Base-by-base conservation (phyloP, 768 basidiomycete species). In the Trametes cingulata region DNA sequence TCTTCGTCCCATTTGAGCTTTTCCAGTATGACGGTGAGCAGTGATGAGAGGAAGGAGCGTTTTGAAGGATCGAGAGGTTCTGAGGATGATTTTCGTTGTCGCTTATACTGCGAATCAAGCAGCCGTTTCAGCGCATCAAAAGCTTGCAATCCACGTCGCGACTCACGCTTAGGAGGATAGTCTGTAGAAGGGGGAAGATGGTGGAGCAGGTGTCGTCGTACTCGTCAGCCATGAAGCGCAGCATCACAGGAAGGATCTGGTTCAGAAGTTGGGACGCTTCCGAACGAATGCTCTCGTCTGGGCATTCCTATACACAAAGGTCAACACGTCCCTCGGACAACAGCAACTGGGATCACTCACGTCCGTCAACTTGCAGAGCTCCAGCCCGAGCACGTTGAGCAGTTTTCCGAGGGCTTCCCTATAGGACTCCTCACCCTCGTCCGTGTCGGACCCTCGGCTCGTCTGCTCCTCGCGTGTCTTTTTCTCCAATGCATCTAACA, bases 1-100 rank as follows among this genome's bases (percentile, higher is more conserved):
- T 84, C 87, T 74, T 80, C 85, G 48, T 88, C 88, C 93, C 95
- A 99, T 69, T 91, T 93, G 83, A 98, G 82, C 75, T 98, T 97
- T 53, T 82, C 78, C 43, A 98, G 75, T 24, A 93, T 82, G 45
- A 94, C 88, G 65, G 87, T 78, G 3, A 98, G 78, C 5, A 97
- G 76, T 2, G 87, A 87, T 2, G 78, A 77, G 25, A 99, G 80
- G 78, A 98, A 98, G 6, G 85, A 77, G 20, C 86, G 83, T 71
- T 86, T 87, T 37, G 81, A 73, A 20, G 86, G 82, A 45, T 91
- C 86, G 17, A 88, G 73, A 45, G 85, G 83, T 13, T 78, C 83
- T 1, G 83, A 73, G 10, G 87, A 83, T 12, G 82, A 73, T 73
- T 90, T 85, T 64, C 84, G 77, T 66, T 72, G 69, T 65, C 88